phyloP scores from a whole-genome alignment of 2,329 filamentous ascomycete genomes.

The Botrytis tulipae region DNA sequence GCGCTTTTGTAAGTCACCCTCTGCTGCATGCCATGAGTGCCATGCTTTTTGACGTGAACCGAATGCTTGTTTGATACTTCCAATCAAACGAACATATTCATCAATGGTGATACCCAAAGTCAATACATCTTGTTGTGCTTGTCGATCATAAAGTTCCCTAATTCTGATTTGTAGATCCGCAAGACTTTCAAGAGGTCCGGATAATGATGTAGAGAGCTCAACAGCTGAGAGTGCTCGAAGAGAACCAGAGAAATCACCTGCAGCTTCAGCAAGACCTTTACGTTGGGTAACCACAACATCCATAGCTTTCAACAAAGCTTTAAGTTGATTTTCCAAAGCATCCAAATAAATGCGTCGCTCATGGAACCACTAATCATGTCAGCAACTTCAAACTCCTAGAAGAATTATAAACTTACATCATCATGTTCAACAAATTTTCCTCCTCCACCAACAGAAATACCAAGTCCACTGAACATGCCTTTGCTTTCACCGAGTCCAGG shows the following conservation, averaged over 20 bases:
- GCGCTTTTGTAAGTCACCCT: slow-evolving; percentile 86
- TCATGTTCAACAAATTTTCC: slow-evolving; percentile 97
- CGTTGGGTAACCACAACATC: slow-evolving; percentile 89
- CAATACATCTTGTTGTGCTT: slow-evolving; percentile 94
- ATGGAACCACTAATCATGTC: slow-evolving; percentile 78
- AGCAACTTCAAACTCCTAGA: slow-evolving; percentile 24
- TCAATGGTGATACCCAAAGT: slow-evolving; percentile 97
- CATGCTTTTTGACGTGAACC: slow-evolving; percentile 91
- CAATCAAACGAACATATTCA: slow-evolving; percentile 95
- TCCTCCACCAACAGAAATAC: slow-evolving; percentile 71
- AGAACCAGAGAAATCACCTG: slow-evolving; percentile 88
- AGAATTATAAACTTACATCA: slow-evolving; percentile 59
- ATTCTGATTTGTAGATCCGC: slow-evolving; percentile 94
- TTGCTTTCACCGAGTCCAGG: slow-evolving; percentile 86
- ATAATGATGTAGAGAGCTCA: slow-evolving; percentile 84
- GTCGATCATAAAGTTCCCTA: slow-evolving; percentile 89
- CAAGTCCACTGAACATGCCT: slow-evolving; percentile 84
- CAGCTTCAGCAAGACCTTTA: slow-evolving; percentile 89
- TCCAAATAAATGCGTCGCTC: slow-evolving; percentile 94
- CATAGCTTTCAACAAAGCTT: slow-evolving; percentile 86
- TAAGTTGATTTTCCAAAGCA: slow-evolving; percentile 86
- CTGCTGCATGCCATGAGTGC: slow-evolving; percentile 88
- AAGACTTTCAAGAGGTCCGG: slow-evolving; percentile 83
- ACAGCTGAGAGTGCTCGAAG: slow-evolving; percentile 91
- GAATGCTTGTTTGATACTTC: slow-evolving; percentile 92